These are phyloP conservation scores for Irineochytrium annulatum DNA, from an alignment of 192 early-diverging fungal species.

Conservation along the genomic window DNA sequence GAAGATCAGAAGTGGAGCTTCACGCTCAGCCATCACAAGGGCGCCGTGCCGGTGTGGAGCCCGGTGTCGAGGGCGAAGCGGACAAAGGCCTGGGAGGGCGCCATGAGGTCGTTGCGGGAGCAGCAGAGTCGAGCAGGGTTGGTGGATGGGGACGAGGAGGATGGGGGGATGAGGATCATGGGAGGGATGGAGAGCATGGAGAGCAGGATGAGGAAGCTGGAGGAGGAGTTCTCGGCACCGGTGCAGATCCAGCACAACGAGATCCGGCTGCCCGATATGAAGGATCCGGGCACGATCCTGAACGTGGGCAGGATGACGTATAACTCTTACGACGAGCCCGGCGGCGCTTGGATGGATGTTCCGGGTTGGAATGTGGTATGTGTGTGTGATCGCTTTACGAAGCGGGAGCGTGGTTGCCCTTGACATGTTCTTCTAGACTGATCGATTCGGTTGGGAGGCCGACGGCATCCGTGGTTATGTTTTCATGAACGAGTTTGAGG, in stretches of 20 bases:
- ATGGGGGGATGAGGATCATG: not conserved
- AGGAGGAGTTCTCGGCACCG: too few relatives aligned
- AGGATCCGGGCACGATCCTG: conserved; percentile 66
- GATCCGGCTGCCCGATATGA: conserved; percentile 61
- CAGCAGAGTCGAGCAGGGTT: not conserved
- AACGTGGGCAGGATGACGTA: conserved; percentile 75
- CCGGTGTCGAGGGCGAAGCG: not conserved
- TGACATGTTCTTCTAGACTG: conserved; percentile 20
- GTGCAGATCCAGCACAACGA: conserved; percentile 15
- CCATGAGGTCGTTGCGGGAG: not conserved
- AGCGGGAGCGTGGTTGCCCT: not conserved
- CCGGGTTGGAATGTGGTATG: conserved; percentile 29
- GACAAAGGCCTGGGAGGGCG: not conserved
- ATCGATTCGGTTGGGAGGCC: conserved; percentile 35
- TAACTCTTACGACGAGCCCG: conserved; percentile 66
- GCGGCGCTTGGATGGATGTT: conserved; percentile 25
- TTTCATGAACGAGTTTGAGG: conserved; percentile 64
- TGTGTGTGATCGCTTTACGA: not conserved
- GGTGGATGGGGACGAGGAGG: not conserved
- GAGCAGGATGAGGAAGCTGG: not conserved
- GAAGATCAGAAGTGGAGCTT: too few relatives aligned
- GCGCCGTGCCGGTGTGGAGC: not conserved
- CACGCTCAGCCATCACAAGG: not conserved
- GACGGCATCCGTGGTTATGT: conserved; percentile 74
- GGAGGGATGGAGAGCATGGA: not conserved